Conservation (phyloP, 2,329 filamentous ascomycete species). For the Ophiostoma ulmi region DNA sequence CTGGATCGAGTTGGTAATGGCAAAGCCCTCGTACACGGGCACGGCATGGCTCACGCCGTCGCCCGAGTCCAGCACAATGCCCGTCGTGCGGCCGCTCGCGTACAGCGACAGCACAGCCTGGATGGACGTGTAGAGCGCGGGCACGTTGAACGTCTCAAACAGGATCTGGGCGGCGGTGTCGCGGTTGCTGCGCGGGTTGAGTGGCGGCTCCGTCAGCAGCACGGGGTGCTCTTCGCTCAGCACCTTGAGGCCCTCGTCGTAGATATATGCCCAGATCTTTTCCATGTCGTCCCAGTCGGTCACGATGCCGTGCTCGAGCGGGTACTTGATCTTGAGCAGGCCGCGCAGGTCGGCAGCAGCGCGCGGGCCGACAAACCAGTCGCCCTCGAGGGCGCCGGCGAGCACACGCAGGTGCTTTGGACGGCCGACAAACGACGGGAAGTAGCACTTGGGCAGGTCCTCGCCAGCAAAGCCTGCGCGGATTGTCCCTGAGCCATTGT, state of each 20-base stretch:
- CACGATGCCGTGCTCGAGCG: slow-evolving; percentile 94
- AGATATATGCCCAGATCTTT: slow-evolving; percentile 97
- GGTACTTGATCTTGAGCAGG: slow-evolving; percentile 90
- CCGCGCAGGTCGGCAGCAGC: slow-evolving; percentile 83
- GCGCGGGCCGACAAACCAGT: slow-evolving; percentile 92
- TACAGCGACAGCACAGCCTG: slow-evolving; percentile 95
- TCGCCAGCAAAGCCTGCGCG: slow-evolving; percentile 95
- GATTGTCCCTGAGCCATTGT: slow-evolving; percentile 98
- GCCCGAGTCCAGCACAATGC: slow-evolving; percentile 89
- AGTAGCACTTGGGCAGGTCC: slow-evolving; percentile 92
- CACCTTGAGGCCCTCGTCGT: slow-evolving; percentile 91
- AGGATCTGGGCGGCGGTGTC: slow-evolving; percentile 95
- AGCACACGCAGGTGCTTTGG: slow-evolving; percentile 93
- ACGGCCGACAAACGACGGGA: slow-evolving; percentile 92
- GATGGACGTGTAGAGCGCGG: slow-evolving; percentile 91
- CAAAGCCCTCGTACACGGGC: slow-evolving; percentile 95
- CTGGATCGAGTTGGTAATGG: slow-evolving; percentile 90
- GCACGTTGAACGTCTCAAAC: slow-evolving; percentile 98
- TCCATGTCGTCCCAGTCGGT: slow-evolving; percentile 99
- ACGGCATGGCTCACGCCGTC: slow-evolving; percentile 97
- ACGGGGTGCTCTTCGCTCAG: slow-evolving; percentile 98
- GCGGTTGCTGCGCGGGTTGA: slow-evolving; percentile 92
- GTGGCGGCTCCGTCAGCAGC: slow-evolving; percentile 86
- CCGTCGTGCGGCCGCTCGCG: slow-evolving; percentile 90
- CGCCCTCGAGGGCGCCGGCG: slow-evolving; percentile 92